Evolutionary conservation across 208 protist genomes (phyloP).

Genomic region (Wallacemonas collosoma): DNA sequence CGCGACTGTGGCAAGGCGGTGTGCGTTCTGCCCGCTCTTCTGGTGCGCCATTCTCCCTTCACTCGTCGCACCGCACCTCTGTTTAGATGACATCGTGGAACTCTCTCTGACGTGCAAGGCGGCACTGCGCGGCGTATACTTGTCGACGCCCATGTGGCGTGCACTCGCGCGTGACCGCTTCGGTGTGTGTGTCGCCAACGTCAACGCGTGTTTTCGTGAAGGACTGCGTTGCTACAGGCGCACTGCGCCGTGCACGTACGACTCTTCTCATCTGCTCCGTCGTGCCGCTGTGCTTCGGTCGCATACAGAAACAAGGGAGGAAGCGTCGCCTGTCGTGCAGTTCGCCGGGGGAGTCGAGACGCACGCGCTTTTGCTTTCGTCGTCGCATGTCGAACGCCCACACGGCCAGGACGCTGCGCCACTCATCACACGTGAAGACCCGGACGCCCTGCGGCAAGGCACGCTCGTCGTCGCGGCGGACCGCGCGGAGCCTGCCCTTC

Average conservation of each 20-base stretch:
- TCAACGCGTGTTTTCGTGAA: not conserved
- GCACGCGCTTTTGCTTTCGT: no score
- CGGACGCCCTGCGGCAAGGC: conserved; percentile 7
- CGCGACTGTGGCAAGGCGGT: not conserved
- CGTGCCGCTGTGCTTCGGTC: not conserved
- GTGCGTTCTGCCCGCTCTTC: not conserved
- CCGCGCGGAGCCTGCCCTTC: not conserved
- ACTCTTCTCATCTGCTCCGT: not conserved
- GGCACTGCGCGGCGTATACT: not conserved
- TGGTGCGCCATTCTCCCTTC: not conserved
- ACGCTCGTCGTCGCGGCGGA: not conserved
- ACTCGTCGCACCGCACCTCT: conserved; percentile 5
- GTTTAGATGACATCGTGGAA: conserved; percentile 5
- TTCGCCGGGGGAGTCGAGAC: no score
- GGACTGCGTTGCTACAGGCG: not conserved
- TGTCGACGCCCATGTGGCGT: not conserved
- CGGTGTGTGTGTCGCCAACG: not conserved
- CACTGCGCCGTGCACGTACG: not conserved
- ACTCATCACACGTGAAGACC: not conserved
- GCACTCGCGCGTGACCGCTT: not conserved
- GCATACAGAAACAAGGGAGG: no score
- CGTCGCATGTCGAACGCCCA: no score
- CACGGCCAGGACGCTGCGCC: not conserved
- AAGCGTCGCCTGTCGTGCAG: no score
- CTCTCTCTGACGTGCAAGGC: conserved; percentile 6